Base-by-base conservation (phyloP, 495 filamentous ascomycete genomes). In the Aspergillus steynii region DNA sequence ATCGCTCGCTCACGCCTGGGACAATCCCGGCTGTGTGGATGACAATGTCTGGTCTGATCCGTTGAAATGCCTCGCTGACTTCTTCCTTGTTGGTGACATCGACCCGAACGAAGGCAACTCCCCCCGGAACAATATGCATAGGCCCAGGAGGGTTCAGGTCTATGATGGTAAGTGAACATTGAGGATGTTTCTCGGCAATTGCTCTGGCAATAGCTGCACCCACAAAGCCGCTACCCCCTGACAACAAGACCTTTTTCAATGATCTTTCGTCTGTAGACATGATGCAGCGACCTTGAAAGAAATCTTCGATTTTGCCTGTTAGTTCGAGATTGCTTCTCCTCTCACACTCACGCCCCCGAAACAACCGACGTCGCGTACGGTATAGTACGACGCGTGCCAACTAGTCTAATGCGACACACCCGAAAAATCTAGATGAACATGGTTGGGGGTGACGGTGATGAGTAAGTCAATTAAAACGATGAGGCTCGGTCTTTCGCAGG, bases 191-290 rank as follows among this genome's bases (percentile, higher is more conserved):
- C 59, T 75, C 74, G 56, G 66, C 70, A 27, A 82, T 53, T 32
- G 79, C 76, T 51, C 74, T 67, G 25, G 78, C 75, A 7, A 71
- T 80, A 25, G 74, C 74, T 37, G 74, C 70, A 34, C 81, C 81
- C 15, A 84, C 71, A 65, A 84, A 83, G 5, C 82, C 82, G 8
- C 73, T 74, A 50, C 84, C 84, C 25, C 84, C 84, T 37, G 84
- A 84, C 45, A 87, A 70, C 8, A 88, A 65, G 57, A 86, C 72
- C 9, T 65, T 72, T 29, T 59, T 64, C 9, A 74, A 55, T 9
- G 59, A 29, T 2, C 29, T 25, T 12, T 53, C 46, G 61, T 60
- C 65, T 62, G n/a, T 45, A 50, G 55, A 20, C 62, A 68, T 66
- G 15, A 47, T 49, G 56, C 53, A 29, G 27, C 1, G 12, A 27